phyloP scores from a whole-genome alignment of 345 rosid species.

The Iberis pinnata region DNA sequence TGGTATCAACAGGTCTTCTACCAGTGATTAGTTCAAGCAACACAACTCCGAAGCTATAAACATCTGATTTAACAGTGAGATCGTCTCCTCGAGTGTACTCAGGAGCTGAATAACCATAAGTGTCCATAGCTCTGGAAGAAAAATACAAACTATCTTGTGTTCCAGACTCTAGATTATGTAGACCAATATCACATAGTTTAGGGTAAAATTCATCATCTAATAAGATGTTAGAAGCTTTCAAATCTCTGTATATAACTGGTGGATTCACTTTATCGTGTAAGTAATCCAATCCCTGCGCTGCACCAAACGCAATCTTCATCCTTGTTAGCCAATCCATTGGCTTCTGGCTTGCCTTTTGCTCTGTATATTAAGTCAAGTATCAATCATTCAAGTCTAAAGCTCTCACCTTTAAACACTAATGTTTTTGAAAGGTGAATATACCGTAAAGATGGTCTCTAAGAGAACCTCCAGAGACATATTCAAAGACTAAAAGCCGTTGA shows the following conservation, averaged over 20 bases:
- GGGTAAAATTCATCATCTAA: slow-evolving; percentile 43
- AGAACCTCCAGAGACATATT: slow-evolving; percentile 49
- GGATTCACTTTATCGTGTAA: slow-evolving; percentile 54
- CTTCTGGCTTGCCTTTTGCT: slow-evolving; percentile 22
- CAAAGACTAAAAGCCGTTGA: slow-evolving; percentile 57
- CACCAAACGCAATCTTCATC: slow-evolving; percentile 53
- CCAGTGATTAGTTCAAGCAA: slow-evolving; percentile 64
- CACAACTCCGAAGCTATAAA: slow-evolving; percentile 66
- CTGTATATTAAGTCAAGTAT: slow-evolving; percentile 41
- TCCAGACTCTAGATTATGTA: slow-evolving; percentile 39
- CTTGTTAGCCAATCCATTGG: slow-evolving; percentile 53
- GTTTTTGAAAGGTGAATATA: slow-evolving; percentile 12
- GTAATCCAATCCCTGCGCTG: slow-evolving; percentile 60
- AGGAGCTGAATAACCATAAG: slow-evolving; percentile 67
- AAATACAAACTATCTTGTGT: slow-evolving; percentile 21
- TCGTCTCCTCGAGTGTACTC: slow-evolving; percentile 48
- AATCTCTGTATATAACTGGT: slow-evolving; percentile 44
- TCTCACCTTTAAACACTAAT: neutral
- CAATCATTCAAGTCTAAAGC: neutral
- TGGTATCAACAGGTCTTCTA: slow-evolving; percentile 57
- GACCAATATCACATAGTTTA: slow-evolving; percentile 54
- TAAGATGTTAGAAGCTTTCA: slow-evolving; percentile 58
- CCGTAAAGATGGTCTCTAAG: slow-evolving; percentile 50
- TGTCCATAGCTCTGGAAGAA: slow-evolving; percentile 48
- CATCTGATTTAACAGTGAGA: slow-evolving; percentile 54